Evolutionary conservation across 139 green algal species (phyloP).

Genomic region (Closterium sp.): DNA sequence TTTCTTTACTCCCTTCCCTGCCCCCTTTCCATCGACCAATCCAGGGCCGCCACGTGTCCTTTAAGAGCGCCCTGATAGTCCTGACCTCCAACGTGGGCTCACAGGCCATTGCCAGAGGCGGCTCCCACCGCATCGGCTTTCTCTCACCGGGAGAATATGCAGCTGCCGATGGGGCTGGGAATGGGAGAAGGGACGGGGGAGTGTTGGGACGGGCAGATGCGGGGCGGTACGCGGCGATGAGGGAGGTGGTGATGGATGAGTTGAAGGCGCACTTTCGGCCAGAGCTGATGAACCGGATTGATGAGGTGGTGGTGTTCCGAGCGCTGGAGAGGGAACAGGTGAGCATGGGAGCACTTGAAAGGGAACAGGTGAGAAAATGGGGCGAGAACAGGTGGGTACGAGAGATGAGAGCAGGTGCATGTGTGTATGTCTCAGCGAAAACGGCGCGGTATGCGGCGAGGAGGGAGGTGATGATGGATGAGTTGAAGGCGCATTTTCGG

Average conservation of each 20-base stretch:
- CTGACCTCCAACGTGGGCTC: conserved; percentile 78
- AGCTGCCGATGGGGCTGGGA: too few species aligned
- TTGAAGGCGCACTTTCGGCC: not conserved
- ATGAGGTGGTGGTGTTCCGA: conserved; percentile 3
- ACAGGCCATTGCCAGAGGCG: conserved; percentile 72
- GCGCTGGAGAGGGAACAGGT: too few species aligned
- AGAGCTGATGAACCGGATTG: not conserved
- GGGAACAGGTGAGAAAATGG: not conserved
- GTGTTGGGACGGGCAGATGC: conserved; percentile 47
- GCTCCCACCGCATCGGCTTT: conserved; percentile 67
- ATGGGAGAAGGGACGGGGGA: too few species aligned
- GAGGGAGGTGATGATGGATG: not conserved
- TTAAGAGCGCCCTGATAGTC: conserved; percentile 78
- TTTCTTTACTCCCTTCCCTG: too few species aligned
- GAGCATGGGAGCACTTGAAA: too few species aligned
- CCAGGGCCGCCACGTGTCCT: conserved; percentile 68
- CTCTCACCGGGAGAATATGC: conserved; percentile 33
- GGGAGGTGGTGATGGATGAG: not conserved
- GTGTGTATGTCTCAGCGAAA: too few species aligned
- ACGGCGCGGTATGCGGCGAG: too few species aligned
- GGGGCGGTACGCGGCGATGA: conserved; percentile 52
- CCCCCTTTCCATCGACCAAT: not conserved
- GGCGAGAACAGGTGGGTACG: too few species aligned
- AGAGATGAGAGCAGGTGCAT: conserved; percentile 43
- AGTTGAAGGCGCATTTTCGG: not conserved